Evolutionary conservation across 2,329 filamentous ascomycete species (phyloP), one percentile per base, ranked within the genome.

Genomic region (Epichloe glyceriae): DNA sequence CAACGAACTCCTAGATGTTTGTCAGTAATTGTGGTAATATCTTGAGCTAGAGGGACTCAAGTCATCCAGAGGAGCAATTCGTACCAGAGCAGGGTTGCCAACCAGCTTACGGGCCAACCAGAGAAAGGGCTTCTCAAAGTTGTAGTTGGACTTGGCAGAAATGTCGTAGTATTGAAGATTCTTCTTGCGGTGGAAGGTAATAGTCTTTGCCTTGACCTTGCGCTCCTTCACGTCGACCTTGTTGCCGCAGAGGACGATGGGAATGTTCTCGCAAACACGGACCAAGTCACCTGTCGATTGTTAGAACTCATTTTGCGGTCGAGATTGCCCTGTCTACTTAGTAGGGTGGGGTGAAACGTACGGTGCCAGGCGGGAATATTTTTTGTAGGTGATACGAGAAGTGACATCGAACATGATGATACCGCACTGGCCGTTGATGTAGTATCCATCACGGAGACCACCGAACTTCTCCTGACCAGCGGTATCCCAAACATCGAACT

Each of bases 371-470:
- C 97, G 76, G 93, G 93, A 58, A 98, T 93, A 79, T 98, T 98
- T 86, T 86, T 98, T 98, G 86, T 98, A 98, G 72, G 93, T 98
- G 72, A 98, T 97, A 69, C 93, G 88, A 62, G 91, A 96, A 58
- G 93, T 97, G 61, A 98, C 91, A 73, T 98, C 91, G 73, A 98
- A 98, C 91, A 98, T 98, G 84, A 98, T 97, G 79, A 98, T 96
- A 77, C 93, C 91, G 74, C 91, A 97, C 77, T 97, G 91, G 67
- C 91, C 91, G 78, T 96, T 96, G 82, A 98, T 98, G 80, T 98
- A 98, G 84, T 98, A 98, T 63, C 91, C 91, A 74, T 98, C 91
- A 78, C 91, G 88, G 66, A 98, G 88, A 80, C 91, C 91, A 73
- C 91, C 91, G 61, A 98, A 98, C 83, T 97, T 98, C 81, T 98